Evolutionary conservation across 345 rosid species (phyloP), one percentile per base, ranked within the genome.

Genomic region (Eucalyptus pauciflora): DNA sequence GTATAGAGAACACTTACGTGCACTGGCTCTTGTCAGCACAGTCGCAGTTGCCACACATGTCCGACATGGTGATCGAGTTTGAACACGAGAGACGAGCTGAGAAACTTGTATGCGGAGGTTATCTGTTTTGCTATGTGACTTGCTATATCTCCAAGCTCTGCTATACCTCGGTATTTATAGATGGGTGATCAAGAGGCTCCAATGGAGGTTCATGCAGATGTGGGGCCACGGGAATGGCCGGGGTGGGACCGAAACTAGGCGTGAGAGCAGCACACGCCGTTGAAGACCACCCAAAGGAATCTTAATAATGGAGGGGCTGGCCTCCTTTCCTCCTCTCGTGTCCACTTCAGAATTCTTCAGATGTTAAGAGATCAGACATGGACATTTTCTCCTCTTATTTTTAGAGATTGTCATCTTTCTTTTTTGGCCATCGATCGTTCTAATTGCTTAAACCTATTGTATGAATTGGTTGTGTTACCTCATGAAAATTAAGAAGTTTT

Each of bases 21-120:
- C 98, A 97, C 94, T 95, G 93, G 95, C 91, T 93, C 92, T 90
- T 92, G 98, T 96, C 97, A 89, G 94, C 50, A 92, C 99, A 97
- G 95, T 93, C 94, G 85, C 99, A 97, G 96, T 85, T 93, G 67
- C 93, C 97, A 88, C 99, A 97, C 88, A 41, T 90, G 96, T 52
- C 87, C 43, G 98, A 95, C 99, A 97, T 97, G 93, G 90, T 94
- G 93, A 62, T 76, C 31, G 24, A 64, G 71, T 62, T 8, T 45
- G 64, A 69, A 49, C 86, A 15, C 48, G 86, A 45, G 18, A 71
- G 54, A 51, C 54, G 86, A 87, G 37, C 64, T 87, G 20, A 54
- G 87, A 46, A 60, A 86, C 67, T 41, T 60, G 52, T 86, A 49
- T 14, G 31, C 22, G 86, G 33, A 88, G 33, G 33, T 25, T 37